Percentiles rank a stretch among this genome's conserved stretches.
Conservation (phyloP, 2,329 filamentous ascomycete species). For the Diaporthe aspalathi region DNA sequence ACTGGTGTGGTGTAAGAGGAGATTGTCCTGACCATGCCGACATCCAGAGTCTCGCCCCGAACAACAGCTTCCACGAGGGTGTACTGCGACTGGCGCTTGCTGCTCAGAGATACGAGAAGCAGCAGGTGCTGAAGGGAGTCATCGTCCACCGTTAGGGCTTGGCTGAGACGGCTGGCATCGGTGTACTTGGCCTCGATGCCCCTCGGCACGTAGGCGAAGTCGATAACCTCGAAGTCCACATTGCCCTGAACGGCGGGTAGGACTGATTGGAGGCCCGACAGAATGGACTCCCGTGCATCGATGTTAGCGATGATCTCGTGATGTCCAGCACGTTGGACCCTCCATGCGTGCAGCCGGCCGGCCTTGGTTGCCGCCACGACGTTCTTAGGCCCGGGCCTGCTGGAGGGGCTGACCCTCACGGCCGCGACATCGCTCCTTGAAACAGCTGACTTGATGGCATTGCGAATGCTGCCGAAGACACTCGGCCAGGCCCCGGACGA, state of each 20-base stretch:
- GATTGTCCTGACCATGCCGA: slow-evolving; percentile 77
- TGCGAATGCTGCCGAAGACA: slow-evolving; percentile 84
- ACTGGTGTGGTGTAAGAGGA: slow-evolving; percentile 70
- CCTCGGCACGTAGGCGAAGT: slow-evolving; percentile 78
- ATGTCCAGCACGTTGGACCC: slow-evolving; percentile 87
- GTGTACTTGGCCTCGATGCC: slow-evolving; percentile 62
- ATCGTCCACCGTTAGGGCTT: slow-evolving; percentile 62
- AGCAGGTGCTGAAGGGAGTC: slow-evolving; percentile 69
- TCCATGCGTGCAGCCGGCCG: slow-evolving; percentile 86
- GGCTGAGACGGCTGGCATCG: slow-evolving; percentile 62
- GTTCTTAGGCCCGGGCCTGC: slow-evolving; percentile 84
- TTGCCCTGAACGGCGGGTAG: slow-evolving; percentile 61
- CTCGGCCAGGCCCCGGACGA: slow-evolving; percentile 61
- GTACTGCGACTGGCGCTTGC: slow-evolving; percentile 70
- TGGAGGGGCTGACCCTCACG: slow-evolving; percentile 77
- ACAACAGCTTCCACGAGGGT: slow-evolving; percentile 79
- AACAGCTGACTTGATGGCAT: slow-evolving; percentile 76
- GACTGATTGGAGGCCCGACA: slow-evolving; percentile 69
- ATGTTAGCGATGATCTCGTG: slow-evolving; percentile 79
- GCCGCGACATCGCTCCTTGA: slow-evolving; percentile 84
- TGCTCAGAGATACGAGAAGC: slow-evolving; percentile 68
- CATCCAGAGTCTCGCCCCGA: slow-evolving; percentile 60
- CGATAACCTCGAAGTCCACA: slow-evolving; percentile 78
- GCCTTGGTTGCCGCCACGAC: slow-evolving; percentile 82
- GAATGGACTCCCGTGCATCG: slow-evolving; percentile 74